These are phyloP conservation scores for Stephania cephalantha DNA, from an alignment of 164 flowering plant species.

Conservation along the genomic window DNA sequence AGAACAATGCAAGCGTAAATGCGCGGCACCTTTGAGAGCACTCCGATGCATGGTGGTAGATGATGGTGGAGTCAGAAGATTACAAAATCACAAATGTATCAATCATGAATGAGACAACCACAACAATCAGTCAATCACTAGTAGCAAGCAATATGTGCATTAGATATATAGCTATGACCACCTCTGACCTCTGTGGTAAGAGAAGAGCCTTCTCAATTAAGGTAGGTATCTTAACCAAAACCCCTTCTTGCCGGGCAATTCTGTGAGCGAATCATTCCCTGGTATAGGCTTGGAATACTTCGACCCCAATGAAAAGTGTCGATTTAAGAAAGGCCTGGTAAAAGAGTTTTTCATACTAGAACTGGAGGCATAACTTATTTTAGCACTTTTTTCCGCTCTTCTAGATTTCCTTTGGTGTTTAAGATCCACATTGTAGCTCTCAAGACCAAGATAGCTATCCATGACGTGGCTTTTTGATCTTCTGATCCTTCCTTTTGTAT, in stretches of 20 bases:
- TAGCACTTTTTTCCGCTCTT: slow-evolving; percentile 38
- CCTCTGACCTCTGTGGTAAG: background rate
- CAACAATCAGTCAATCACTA: background rate
- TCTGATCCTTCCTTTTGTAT: slow-evolving; percentile 44
- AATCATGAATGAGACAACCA: background rate
- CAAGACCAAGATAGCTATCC: slow-evolving; percentile 43
- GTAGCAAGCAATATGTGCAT: background rate
- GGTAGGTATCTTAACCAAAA: slow-evolving; percentile 61
- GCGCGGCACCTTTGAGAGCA: background rate
- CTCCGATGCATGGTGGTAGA: background rate
- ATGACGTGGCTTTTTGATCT: slow-evolving; percentile 48
- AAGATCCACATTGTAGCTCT: slow-evolving; percentile 24
- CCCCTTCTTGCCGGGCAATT: slow-evolving; percentile 33
- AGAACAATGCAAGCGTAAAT: background rate
- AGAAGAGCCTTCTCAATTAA: slow-evolving; percentile 28
- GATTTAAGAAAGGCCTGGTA: slow-evolving; percentile 58
- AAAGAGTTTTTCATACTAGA: slow-evolving; percentile 47
- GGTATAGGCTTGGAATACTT: slow-evolving; percentile 36
- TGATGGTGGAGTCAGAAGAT: no score
- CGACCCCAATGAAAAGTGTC: slow-evolving; percentile 72
- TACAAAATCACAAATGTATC: background rate
- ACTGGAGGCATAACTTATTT: slow-evolving; percentile 33
- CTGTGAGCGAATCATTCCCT: slow-evolving; percentile 39
- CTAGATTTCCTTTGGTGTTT: slow-evolving; percentile 21
- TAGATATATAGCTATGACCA: background rate